A percentile compares a stretch with the other conserved stretches of the same genome.
phyloP scores from a whole-genome alignment of 768 basidiomycete genomes.

The Astraeus odoratus region DNA sequence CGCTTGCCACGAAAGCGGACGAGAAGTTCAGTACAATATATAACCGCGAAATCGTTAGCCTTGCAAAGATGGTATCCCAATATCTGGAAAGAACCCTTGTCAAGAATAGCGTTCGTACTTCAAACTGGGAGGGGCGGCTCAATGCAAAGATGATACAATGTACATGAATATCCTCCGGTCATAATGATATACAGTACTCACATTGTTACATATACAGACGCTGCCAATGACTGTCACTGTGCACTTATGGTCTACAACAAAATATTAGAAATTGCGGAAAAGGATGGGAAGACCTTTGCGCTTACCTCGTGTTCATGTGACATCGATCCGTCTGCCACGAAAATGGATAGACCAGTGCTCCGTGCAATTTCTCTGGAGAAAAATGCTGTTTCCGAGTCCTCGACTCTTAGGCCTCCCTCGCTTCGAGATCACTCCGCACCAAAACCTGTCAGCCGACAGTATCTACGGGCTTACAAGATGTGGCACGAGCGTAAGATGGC shows the following conservation, averaged over 20 bases:
- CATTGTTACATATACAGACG: constrained; percentile 27
- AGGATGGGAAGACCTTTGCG: constrained; percentile 13
- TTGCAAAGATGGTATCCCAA: constrained; percentile 36
- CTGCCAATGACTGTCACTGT: constrained; percentile 46
- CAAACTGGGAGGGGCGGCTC: constrained; percentile 40
- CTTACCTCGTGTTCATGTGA: constrained; percentile 20
- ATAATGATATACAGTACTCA: background rate
- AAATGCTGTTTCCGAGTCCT: background rate
- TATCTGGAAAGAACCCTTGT: constrained; percentile 33
- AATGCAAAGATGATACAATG: constrained; percentile 33
- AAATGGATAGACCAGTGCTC: background rate
- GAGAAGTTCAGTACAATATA: constrained; percentile 25
- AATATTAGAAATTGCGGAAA: constrained; percentile 27
- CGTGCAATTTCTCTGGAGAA: background rate
- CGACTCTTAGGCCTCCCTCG: background rate
- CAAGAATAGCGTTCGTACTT: constrained; percentile 40
- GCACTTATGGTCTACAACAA: constrained; percentile 37
- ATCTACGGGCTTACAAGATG: constrained; percentile 38
- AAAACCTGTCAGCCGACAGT: constrained; percentile 28
- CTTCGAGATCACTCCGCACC: constrained; percentile 21
- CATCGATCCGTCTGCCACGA: constrained; percentile 13
- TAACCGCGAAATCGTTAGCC: constrained; percentile 35
- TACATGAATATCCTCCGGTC: constrained; percentile 9
- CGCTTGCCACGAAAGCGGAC: constrained; percentile 36
- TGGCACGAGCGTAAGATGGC: constrained; percentile 33